Evolutionary conservation across 495 filamentous ascomycete species (phyloP).

Genomic region (Elaphomyces granulatus): DNA sequence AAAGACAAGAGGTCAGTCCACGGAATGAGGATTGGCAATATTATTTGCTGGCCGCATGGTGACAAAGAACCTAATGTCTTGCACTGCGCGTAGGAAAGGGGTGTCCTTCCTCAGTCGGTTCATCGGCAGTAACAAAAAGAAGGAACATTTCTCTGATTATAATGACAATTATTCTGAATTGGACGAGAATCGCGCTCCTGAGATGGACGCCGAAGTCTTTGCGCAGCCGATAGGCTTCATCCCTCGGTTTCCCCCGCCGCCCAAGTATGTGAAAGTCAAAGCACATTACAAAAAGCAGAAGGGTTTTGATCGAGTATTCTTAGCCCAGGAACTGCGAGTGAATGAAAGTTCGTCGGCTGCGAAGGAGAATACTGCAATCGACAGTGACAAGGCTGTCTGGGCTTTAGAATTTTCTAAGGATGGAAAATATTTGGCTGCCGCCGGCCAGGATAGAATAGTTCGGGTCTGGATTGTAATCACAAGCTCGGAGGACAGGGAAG

Average conservation of each 20-base stretch:
- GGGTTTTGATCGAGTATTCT: constrained; percentile 75
- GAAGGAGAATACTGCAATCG: constrained; percentile 16
- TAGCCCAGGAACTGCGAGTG: constrained; percentile 71
- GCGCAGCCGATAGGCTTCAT: constrained; percentile 73
- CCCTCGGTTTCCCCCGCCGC: constrained; percentile 77
- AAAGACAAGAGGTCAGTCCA: constrained; percentile 56
- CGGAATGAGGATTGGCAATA: constrained; percentile 3
- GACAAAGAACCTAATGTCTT: neutral
- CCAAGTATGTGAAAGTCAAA: constrained; percentile 77
- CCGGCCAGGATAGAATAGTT: constrained; percentile 73
- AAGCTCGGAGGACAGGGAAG: constrained; percentile 59
- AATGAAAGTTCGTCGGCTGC: constrained; percentile 21
- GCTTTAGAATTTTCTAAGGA: constrained; percentile 86
- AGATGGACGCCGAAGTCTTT: constrained; percentile 69
- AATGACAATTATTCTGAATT: constrained; percentile 60
- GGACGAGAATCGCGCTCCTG: constrained; percentile 57
- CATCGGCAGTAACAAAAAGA: constrained; percentile 67
- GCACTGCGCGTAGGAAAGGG: constrained; percentile 45
- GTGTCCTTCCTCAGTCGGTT: constrained; percentile 87
- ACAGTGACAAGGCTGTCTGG: constrained; percentile 55
- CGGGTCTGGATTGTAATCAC: constrained; percentile 85
- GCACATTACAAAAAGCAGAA: constrained; percentile 68
- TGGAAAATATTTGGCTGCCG: constrained; percentile 80
- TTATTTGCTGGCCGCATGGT: too few relatives aligned
- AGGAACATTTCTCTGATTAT: constrained; percentile 33